phyloP scores from a whole-genome alignment of 129 eudicot species.

The Flaveria bidentis region DNA sequence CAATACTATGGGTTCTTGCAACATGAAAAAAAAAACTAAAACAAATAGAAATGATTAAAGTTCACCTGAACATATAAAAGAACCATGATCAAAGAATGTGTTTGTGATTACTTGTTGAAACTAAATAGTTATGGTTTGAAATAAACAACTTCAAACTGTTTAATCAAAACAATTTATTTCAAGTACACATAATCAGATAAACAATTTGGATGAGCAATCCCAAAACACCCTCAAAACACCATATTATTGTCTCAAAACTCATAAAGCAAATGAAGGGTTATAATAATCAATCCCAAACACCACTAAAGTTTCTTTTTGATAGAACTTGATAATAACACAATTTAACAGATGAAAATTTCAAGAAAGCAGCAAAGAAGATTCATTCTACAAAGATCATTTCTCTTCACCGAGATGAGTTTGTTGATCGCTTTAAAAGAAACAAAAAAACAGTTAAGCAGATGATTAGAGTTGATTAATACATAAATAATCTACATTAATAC shows the following conservation, averaged over 20 bases:
- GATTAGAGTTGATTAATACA: background rate
- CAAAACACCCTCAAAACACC: background rate
- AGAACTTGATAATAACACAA: background rate
- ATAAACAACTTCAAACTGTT: background rate
- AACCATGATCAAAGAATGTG: background rate
- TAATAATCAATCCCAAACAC: background rate
- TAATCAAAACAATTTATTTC: background rate
- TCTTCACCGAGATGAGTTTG: background rate
- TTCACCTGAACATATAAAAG: background rate
- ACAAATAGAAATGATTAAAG: no score
- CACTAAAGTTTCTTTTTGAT: background rate
- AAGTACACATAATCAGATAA: background rate
- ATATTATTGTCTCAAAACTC: background rate
- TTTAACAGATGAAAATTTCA: background rate
- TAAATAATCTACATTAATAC: background rate
- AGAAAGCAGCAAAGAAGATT: background rate
- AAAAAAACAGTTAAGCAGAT: background rate
- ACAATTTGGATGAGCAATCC: background rate
- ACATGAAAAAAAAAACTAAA: no score
- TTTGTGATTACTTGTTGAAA: background rate
- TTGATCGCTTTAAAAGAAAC: background rate
- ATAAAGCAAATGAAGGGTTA: background rate
- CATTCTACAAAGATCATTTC: slow-evolving; percentile 1
- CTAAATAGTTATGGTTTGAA: background rate
- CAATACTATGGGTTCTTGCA: background rate